Base-by-base conservation (phyloP, 2,329 filamentous ascomycete genomes). In the Fusarium mangiferae region DNA sequence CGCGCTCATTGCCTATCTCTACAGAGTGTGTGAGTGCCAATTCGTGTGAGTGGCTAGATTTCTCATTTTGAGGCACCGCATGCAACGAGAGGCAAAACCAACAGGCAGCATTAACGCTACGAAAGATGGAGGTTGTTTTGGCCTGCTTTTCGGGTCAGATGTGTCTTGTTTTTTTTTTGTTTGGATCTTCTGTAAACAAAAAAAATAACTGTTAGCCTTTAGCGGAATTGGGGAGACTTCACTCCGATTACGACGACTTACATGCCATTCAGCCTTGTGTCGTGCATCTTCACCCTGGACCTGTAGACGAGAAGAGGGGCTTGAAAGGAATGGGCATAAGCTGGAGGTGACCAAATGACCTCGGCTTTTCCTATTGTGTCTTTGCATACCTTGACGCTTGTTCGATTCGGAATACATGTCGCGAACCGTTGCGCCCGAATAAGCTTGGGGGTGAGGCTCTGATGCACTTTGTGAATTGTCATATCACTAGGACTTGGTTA, bases 51-150 rank as follows among this genome's bases (percentile, higher is more conserved):
- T 70, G 66, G 67, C 33, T 51, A 14, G 38, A 20, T n/a, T 10
- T 51, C 35, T 28, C 8, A n/a, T 41, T 26, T 48, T 28, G 42
- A 64, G 51, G 28, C 57, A 49, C 46, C 35, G 12, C 61, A 44
- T n/a, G 11, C 38, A 33, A 63, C 14, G 36, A 33, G 30, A 26
- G 36, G 55, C 64, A 30, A 45, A 38, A 13, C 63, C 58, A 65
- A 64, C 58, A 70, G 66, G 66, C 58, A 70, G 49, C 57, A 68
- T 48, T 38, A 66, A 35, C 49, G 63, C 38, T 38, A 46, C 58
- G 7, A 30, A 44, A 24, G n/a, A 28, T 36, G 28, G 30, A 20
- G 1, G n/a, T 26, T 24, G n/a, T 35, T 54, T 28, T n/a, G 51
- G 39, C n/a, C 33, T 35, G 15, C 20, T 35, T 45, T 62, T 20